Percentiles rank a stretch among this genome's conserved stretches.
Evolutionary conservation across 2,329 filamentous ascomycete genomes (phyloP).

Genomic region (Verticillium alfalfae): DNA sequence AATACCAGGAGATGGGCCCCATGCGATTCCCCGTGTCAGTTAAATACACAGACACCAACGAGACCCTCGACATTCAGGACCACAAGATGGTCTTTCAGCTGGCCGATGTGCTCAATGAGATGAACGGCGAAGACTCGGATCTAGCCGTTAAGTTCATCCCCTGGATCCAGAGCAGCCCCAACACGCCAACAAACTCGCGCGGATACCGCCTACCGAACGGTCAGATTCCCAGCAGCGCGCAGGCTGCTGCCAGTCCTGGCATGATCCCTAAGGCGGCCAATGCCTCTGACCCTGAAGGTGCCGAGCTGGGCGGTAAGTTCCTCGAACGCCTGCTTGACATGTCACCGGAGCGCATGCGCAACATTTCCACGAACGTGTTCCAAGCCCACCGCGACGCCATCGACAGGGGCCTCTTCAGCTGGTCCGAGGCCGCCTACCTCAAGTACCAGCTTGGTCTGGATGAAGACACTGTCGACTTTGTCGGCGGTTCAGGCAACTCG

Average conservation of each 20-base stretch:
- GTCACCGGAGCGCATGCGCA: conserved; percentile 21
- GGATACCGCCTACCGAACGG: conserved; percentile 43
- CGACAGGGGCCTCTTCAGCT: conserved; percentile 51
- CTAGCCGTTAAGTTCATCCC: conserved; percentile 55
- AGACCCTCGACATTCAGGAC: conserved; percentile 50
- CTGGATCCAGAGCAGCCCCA: conserved; percentile 45
- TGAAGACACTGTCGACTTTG: conserved; percentile 42
- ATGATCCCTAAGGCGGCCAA: conserved; percentile 22
- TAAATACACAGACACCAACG: conserved; percentile 39
- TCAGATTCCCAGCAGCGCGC: conserved; percentile 42
- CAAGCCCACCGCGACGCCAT: conserved; percentile 30
- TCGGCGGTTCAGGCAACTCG: conserved; percentile 7
- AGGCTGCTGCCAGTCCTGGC: conserved; percentile 38
- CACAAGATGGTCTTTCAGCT: conserved; percentile 58
- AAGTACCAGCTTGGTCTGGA: conserved; percentile 47
- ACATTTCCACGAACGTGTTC: conserved; percentile 34
- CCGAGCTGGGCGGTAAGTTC: conserved; percentile 26
- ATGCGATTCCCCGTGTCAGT: conserved; percentile 36
- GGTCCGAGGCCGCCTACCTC: conserved; percentile 58
- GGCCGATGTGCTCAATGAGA: conserved; percentile 45
- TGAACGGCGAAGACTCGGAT: conserved; percentile 42
- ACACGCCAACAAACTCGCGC: conserved; percentile 44
- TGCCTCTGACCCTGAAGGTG: conserved; percentile 23
- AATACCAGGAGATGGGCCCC: conserved; percentile 56
- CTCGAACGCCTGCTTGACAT: conserved; percentile 22